These are phyloP conservation scores for Fonsecaea erecta DNA, from an alignment of 2,329 filamentous ascomycete genomes.

Conservation along the genomic window DNA sequence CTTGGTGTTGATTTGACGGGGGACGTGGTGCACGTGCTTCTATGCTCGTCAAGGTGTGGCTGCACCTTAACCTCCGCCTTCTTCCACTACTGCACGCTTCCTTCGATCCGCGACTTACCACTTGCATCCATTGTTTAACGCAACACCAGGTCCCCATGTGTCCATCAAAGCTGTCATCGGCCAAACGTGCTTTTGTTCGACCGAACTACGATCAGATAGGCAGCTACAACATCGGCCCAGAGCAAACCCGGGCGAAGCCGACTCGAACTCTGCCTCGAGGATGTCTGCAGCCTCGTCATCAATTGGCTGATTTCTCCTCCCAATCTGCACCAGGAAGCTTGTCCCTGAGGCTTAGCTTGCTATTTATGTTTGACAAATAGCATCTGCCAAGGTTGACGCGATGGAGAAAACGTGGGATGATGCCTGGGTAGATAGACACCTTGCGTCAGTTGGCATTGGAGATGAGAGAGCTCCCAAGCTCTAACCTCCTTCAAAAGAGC, in stretches of 20 bases:
- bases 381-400: neutral
- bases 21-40: constrained; percentile 1
- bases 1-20: constrained; percentile 8
- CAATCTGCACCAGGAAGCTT: constrained; percentile 13
- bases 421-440: neutral
- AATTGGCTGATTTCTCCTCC: constrained; percentile 7
- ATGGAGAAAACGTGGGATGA: neutral
- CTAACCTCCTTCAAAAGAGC: constrained; percentile 6
- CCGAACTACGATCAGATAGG: constrained; percentile 21
- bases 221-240: constrained; percentile 3
- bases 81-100: constrained; percentile 8
- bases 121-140: neutral
- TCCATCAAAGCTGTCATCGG: neutral
- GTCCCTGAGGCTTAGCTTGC: constrained; percentile 4
- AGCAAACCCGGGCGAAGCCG: neutral
- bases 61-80: neutral
- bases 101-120: neutral
- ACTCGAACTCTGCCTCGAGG: neutral
- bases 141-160: neutral
- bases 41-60: constrained; percentile 15
- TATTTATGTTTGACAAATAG: constrained; percentile 2
- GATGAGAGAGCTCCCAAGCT: constrained; percentile 12
- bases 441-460: constrained; percentile 4
- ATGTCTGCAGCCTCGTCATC: constrained; percentile 9
- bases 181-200: neutral